These are phyloP conservation scores for Andrographis paniculata DNA, from an alignment of 305 asterid genomes.

Conservation along the genomic window DNA sequence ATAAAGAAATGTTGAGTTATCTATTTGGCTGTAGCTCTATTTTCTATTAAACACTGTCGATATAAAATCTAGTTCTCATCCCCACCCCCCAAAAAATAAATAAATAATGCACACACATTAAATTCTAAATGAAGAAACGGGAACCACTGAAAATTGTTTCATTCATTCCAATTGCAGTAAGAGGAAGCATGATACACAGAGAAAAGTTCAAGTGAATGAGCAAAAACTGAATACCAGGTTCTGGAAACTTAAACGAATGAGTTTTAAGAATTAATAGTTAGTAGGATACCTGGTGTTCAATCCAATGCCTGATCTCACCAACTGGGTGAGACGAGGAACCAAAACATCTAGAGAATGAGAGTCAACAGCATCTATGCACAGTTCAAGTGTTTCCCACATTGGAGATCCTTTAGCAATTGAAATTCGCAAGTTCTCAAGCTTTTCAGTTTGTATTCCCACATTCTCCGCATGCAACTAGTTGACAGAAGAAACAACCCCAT, in stretches of 20 bases:
- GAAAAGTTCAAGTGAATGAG: background rate
- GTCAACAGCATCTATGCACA: constrained; percentile 88
- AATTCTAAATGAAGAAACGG: no score
- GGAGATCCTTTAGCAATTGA: constrained; percentile 95
- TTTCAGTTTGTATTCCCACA: constrained; percentile 90
- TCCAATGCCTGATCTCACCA: constrained; percentile 87
- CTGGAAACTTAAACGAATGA: constrained; percentile 5
- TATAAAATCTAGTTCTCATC: no score
- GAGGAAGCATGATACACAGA: background rate
- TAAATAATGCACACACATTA: no score
- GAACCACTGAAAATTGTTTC: background rate
- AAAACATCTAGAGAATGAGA: constrained; percentile 62
- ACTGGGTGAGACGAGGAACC: constrained; percentile 86
- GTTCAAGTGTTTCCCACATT: constrained; percentile 99
- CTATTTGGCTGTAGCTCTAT: no score
- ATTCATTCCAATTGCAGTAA: background rate
- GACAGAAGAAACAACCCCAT: constrained; percentile 16
- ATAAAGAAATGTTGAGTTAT: no score
- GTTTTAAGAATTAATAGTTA: constrained; percentile 8
- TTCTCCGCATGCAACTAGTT: constrained; percentile 85
- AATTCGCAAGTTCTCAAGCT: constrained; percentile 84
- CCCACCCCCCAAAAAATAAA: no score
- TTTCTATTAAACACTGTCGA: no score
- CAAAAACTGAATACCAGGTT: constrained; percentile 5
- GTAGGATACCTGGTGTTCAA: constrained; percentile 73